Conservation (phyloP, 108 stramenopile genomes). For the Nitzschia inconspicua region DNA sequence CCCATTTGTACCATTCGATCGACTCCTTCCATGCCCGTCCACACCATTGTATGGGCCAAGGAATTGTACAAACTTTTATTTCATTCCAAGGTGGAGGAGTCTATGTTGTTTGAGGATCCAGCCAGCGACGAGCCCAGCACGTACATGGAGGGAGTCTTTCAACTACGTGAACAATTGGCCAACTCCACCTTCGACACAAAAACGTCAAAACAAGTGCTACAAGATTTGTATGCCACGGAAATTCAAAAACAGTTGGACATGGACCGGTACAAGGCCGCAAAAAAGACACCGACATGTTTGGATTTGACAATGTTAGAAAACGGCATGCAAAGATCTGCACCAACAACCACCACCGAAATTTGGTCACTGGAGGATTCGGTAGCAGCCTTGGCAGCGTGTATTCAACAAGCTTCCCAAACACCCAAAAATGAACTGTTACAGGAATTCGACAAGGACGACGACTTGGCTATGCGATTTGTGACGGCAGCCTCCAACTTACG, state of each 20-base stretch:
- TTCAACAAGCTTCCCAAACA: conserved; percentile 41
- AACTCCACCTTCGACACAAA: neutral
- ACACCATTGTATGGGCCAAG: conserved; percentile 99
- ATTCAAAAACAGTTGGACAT: conserved; percentile 83
- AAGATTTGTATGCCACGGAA: conserved; percentile 57
- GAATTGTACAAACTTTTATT: conserved; percentile 97
- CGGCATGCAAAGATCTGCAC: conserved; percentile 2
- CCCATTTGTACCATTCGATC: conserved; percentile 99
- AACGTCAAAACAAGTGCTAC: conserved; percentile 14
- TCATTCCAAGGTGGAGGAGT: conserved; percentile 71
- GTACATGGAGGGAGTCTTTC: conserved; percentile 62
- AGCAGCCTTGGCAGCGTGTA: conserved; percentile 41
- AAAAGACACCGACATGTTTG: conserved; percentile 58
- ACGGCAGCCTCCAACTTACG: conserved; percentile 94
- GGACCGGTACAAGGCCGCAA: conserved; percentile 87
- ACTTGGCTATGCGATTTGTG: conserved; percentile 92
- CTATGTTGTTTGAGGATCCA: conserved; percentile 84
- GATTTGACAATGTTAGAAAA: conserved; percentile 4
- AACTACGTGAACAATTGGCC: conserved; percentile 33
- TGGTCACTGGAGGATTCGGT: conserved; percentile 50
- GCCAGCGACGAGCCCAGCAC: conserved; percentile 46
- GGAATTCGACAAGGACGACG: conserved; percentile 95
- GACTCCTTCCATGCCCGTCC: conserved; percentile 97
- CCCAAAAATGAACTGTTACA: conserved; percentile 25
- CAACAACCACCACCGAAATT: conserved; percentile 41